Percentiles rank a stretch among this genome's conserved stretches.
phyloP scores from a whole-genome alignment of 2,329 filamentous ascomycete species.

The Scedosporium minutisporum region DNA sequence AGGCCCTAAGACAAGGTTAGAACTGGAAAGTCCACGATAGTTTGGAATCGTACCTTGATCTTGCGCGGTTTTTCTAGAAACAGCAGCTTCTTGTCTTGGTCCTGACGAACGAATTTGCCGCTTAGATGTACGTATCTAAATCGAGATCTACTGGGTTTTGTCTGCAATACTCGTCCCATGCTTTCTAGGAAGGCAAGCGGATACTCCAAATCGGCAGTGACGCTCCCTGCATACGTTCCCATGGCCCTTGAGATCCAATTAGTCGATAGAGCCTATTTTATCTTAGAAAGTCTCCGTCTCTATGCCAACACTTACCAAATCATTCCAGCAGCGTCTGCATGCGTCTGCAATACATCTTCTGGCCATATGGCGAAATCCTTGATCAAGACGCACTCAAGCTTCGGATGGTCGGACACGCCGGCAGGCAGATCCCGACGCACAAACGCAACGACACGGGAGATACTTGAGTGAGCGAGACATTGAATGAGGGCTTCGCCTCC shows the following conservation, averaged over 20 bases:
- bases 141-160: neutral
- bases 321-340: conserved; percentile 18
- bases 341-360: conserved; percentile 14
- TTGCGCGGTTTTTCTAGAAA: conserved; percentile 16
- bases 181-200: neutral
- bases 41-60: conserved; percentile 13
- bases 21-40: neutral
- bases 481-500: conserved; percentile 21
- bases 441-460: conserved; percentile 21
- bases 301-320: conserved; percentile 15
- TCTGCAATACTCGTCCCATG: neutral
- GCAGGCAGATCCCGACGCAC: conserved; percentile 18
- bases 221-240: neutral
- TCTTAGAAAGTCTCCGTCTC: neutral
- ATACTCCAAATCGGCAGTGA: neutral
- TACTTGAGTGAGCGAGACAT: conserved; percentile 20
- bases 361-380: conserved; percentile 17
- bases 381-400: conserved; percentile 14
- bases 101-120: conserved; percentile 21
- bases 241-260: neutral
- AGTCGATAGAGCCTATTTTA: neutral
- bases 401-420: conserved; percentile 9
- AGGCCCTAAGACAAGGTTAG: conserved; percentile 10
- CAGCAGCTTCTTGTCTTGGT: conserved; percentile 21
- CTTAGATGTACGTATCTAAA: conserved; percentile 24